phyloP scores from a whole-genome alignment of 768 basidiomycete species.

The Mycena maculata region DNA sequence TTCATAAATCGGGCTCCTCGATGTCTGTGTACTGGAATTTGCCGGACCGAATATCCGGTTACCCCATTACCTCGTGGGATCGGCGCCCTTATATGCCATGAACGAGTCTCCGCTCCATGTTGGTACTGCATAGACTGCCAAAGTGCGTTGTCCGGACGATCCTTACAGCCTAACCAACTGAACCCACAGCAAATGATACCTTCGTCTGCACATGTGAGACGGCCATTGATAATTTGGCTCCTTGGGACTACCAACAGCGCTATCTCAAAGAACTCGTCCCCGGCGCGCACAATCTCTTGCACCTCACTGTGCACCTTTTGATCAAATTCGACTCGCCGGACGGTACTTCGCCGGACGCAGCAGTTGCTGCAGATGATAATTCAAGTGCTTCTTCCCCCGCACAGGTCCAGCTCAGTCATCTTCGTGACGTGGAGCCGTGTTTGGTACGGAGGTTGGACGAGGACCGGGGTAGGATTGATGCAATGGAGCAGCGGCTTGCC shows the following conservation, averaged over 20 bases:
- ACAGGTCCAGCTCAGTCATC: not conserved
- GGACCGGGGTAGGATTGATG: not conserved
- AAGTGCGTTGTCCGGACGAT: not conserved
- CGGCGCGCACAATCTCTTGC: constrained; percentile 1
- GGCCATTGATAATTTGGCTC: not conserved
- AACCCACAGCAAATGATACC: constrained; percentile 3
- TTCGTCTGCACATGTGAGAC: constrained; percentile 19
- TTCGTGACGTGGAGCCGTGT: constrained; percentile 4
- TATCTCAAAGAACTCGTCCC: not conserved
- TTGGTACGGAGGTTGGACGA: not conserved
- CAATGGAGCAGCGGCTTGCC: constrained; percentile 8
- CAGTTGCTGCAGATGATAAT: not conserved
- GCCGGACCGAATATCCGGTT: too few relatives aligned
- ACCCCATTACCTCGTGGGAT: too few relatives aligned
- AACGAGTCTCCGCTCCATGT: constrained; percentile 17
- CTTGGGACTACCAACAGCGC: constrained; percentile 2
- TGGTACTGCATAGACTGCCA: constrained; percentile 24
- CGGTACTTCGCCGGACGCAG: not conserved
- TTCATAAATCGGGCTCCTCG: too few relatives aligned
- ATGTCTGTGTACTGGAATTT: too few relatives aligned
- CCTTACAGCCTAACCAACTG: not conserved
- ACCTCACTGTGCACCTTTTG: constrained; percentile 8
- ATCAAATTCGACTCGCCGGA: constrained; percentile 1
- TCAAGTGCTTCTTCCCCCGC: not conserved
- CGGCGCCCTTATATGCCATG: constrained; percentile 8